phyloP scores from a whole-genome alignment of 2,329 filamentous ascomycete species.

The Epichloe uncinata region DNA sequence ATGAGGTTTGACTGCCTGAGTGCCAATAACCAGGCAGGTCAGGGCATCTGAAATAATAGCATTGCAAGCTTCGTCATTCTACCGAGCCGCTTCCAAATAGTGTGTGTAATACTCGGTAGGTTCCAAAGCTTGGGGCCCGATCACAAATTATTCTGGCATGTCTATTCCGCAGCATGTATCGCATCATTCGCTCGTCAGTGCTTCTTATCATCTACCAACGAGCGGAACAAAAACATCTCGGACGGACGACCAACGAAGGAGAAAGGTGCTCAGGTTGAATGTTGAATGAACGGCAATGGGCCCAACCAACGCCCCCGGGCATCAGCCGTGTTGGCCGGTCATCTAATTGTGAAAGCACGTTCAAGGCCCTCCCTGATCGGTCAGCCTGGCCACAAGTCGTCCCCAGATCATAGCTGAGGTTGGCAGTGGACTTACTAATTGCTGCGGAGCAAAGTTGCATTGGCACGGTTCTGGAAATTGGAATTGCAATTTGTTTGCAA shows the following conservation, averaged over 20 bases:
- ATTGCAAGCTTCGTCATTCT: too few relatives aligned
- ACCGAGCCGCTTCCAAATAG: background rate
- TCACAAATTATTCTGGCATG: background rate
- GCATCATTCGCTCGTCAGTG: background rate
- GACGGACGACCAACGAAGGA: conserved; percentile 1
- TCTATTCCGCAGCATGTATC: too few relatives aligned
- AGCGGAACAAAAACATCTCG: background rate
- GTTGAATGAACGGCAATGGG: background rate
- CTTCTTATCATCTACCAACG: background rate
- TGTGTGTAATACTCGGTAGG: background rate
- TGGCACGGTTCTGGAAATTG: conserved; percentile 20
- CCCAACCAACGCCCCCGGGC: conserved; percentile 5
- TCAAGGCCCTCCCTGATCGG: conserved; percentile 7
- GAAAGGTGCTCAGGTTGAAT: conserved; percentile 1
- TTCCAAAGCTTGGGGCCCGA: background rate
- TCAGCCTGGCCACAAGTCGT: conserved; percentile 16
- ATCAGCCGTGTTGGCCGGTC: too few relatives aligned
- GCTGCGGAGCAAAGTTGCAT: conserved; percentile 1
- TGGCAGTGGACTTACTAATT: conserved; percentile 2
- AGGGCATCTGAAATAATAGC: too few relatives aligned
- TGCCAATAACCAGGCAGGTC: too few relatives aligned
- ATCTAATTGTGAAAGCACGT: conserved; percentile 6
- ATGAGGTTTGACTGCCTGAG: background rate
- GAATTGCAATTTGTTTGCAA: background rate
- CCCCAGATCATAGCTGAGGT: conserved; percentile 18